phyloP scores from a whole-genome alignment of 2,329 filamentous ascomycete species.

The Magnaporthales sp. region DNA sequence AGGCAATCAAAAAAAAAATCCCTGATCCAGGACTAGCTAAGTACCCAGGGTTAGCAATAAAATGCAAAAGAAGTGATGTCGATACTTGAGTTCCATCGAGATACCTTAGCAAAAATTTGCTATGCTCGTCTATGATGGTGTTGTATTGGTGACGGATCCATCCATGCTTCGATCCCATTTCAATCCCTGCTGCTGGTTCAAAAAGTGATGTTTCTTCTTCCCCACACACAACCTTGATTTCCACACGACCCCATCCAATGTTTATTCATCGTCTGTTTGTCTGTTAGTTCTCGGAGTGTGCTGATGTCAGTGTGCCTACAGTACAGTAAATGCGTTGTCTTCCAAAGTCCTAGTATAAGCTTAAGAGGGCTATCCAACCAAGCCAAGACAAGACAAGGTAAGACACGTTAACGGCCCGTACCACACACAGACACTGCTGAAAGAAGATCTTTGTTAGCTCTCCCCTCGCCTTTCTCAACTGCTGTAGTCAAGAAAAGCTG shows the following conservation, averaged over 20 bases:
- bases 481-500: not conserved
- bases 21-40: too few species aligned
- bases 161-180: not conserved
- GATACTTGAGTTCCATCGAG: not conserved
- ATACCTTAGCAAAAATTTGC: not conserved
- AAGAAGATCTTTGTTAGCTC: not conserved
- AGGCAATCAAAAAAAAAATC: not conserved
- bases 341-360: not conserved
- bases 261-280: not conserved
- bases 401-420: not conserved
- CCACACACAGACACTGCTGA: not conserved
- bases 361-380: not conserved
- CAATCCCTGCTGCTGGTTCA: not conserved
- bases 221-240: slow-evolving; percentile 1
- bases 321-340: not conserved
- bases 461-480: not conserved
- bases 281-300: not conserved
- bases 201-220: not conserved
- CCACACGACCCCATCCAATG: not conserved
- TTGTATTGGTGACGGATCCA: not conserved
- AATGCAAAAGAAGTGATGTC: not conserved
- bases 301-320: not conserved
- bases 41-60: not conserved
- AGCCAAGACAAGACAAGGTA: not conserved
- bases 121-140: not conserved